Evolutionary conservation across 1,139 yeast species (phyloP), one percentile per base, ranked within the genome.

Genomic region (Geotrichum histeridarum): DNA sequence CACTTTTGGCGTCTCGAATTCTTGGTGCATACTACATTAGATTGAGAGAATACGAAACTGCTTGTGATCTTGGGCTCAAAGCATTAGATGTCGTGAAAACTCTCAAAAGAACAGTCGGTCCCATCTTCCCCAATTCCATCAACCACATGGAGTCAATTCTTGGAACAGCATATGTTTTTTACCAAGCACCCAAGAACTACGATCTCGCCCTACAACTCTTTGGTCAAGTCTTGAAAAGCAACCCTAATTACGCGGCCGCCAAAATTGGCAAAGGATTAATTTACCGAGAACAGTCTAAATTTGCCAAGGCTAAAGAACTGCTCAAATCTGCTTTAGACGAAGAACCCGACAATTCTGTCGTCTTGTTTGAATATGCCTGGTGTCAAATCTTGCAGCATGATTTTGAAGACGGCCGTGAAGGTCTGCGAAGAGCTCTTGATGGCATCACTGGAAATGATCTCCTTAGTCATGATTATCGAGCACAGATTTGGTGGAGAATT

Each of bases 101-200:
- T 30, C 63, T 77, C 12, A 77, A 77, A 36, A 69, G 79, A 50
- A 69, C 72, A 12, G 70, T 79, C 2, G 83, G 84, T 0, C 70
- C 76, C 7, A 67, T 71, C 18, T 74, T 86, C 48, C 65, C 67
- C 1, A 72, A 82, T 58, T 75, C 90, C 0, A 80, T 78, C 60
- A 78, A 77, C 54, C 86, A 83, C 54, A 71, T 88, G 30, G 74
- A 85, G 27, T 77, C 90, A 50, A 76, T 81, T 15, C 74, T 88
- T 54, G 98, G 95, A 0, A 79, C 84, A 1, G 79, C 86, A 0
- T 87, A 89, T 64, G 88, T 95, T 0, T 85, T 86, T 64, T 79
- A 83, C 65, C 96, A 91, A 66, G 87, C 96, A 0, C 99, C 98
- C 5, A 89, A 89, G 67, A 86, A 91, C 68, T 89, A 82, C 64